These are phyloP conservation scores for Solioccasus polychromus DNA, from an alignment of 768 basidiomycete genomes.

Conservation along the genomic window DNA sequence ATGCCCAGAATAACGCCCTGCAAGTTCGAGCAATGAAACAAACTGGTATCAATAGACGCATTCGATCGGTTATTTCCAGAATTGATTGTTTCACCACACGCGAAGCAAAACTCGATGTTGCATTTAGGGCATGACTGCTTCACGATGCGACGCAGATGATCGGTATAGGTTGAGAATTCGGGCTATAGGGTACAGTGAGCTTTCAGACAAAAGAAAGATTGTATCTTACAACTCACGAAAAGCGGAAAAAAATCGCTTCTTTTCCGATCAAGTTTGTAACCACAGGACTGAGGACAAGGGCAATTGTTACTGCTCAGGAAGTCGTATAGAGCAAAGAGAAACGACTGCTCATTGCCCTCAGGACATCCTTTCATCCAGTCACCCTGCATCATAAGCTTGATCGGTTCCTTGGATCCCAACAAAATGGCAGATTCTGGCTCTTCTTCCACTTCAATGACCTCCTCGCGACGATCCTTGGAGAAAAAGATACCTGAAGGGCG, in stretches of 20 bases:
- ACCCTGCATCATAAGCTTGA: conserved; percentile 78
- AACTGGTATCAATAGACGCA: conserved; percentile 47
- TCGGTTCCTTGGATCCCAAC: conserved; percentile 40
- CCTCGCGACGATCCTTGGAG: conserved; percentile 89
- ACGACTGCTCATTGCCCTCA: conserved; percentile 86
- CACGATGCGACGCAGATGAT: conserved; percentile 57
- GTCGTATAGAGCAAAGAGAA: conserved; percentile 82
- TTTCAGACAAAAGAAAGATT: background rate
- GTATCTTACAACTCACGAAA: conserved; percentile 53
- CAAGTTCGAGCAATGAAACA: conserved; percentile 88
- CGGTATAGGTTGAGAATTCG: conserved; percentile 68
- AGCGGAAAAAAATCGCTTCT: conserved; percentile 82
- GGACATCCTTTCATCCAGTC: conserved; percentile 99
- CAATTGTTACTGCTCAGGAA: conserved; percentile 63
- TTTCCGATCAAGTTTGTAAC: conserved; percentile 52
- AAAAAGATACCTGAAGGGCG: conserved; percentile 75
- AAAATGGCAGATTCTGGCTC: conserved; percentile 54
- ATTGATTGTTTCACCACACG: conserved; percentile 68
- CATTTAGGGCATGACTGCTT: conserved; percentile 63
- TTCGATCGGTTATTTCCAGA: conserved; percentile 42
- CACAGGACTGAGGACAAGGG: conserved; percentile 75
- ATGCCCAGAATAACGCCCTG: conserved; percentile 92
- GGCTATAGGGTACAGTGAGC: conserved; percentile 43
- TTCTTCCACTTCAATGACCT: conserved; percentile 90
- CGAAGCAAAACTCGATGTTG: conserved; percentile 61